A percentile compares a stretch with the other conserved stretches of the same genome.
Conservation (phyloP, 768 basidiomycete species). For the Suillus lakei region DNA sequence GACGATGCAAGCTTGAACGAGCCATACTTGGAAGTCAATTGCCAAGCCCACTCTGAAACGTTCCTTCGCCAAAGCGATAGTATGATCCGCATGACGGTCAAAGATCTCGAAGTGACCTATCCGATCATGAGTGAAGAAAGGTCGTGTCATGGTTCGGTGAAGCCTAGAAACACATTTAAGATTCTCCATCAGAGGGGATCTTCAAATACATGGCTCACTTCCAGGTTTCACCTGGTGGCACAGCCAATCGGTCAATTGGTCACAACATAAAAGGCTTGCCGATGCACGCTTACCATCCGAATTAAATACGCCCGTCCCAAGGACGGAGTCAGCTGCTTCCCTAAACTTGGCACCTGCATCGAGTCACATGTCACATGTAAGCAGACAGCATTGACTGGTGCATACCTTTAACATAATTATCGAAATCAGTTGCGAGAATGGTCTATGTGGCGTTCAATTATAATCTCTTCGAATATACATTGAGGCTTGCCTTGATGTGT, state of each 20-base stretch:
- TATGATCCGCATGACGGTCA: slow-evolving; percentile 54
- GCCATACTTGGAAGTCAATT: slow-evolving; percentile 61
- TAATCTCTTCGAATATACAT: neutral
- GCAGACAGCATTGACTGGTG: neutral
- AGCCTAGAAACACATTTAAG: slow-evolving; percentile 42
- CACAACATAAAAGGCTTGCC: neutral
- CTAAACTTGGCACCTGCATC: slow-evolving; percentile 38
- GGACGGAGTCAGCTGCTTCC: slow-evolving; percentile 34
- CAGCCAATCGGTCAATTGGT: slow-evolving; percentile 9
- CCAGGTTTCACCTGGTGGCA: slow-evolving; percentile 63
- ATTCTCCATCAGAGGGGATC: neutral
- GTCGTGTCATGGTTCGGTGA: slow-evolving; percentile 70
- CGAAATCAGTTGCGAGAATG: slow-evolving; percentile 49
- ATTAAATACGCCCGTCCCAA: slow-evolving; percentile 63
- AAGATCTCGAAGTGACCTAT: slow-evolving; percentile 69
- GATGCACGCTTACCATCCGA: slow-evolving; percentile 46
- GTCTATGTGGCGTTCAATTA: slow-evolving; percentile 26
- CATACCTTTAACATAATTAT: slow-evolving; percentile 48
- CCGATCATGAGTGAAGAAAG: slow-evolving; percentile 68
- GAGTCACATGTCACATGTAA: neutral
- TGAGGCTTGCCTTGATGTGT: slow-evolving; percentile 41
- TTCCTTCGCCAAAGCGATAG: slow-evolving; percentile 47
- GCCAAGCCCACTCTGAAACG: slow-evolving; percentile 52
- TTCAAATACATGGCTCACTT: slow-evolving; percentile 46
- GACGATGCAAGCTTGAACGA: neutral